Evolutionary conservation across 352 stramenopile genomes (phyloP), one percentile per base, ranked within the genome.

Genomic region (Saprolegnia parasitica): DNA sequence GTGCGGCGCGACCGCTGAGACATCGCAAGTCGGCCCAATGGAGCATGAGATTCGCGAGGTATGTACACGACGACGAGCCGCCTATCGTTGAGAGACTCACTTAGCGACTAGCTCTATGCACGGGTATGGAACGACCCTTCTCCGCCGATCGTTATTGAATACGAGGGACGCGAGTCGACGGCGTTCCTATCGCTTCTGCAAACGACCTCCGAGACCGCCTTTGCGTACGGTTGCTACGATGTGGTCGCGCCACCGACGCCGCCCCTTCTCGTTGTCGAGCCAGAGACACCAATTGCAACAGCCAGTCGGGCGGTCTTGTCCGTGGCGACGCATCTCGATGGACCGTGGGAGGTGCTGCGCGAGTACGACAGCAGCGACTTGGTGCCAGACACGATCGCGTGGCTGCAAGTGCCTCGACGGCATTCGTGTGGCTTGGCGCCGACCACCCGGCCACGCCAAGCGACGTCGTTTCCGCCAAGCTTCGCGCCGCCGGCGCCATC

Each of bases 311-410:
- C 10, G 3, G 42, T 49, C 42, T 67, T 67, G 5, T 21, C 21
- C 9, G 58, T 67, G 40, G 26, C 54, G 4, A n/a, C 18, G 18
- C 9, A 37, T 6, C 16, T 55, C 10, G 58, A 54, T 40, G 58
- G 54, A 13, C 37, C 39, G 15, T 67, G 58, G 58, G 58, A 67
- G 24, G 11, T 24, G 16, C 29, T 67, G 58, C n/a, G 16, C 6
- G 58, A 67, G 6, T 67, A 67, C 58, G 58, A 67, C 58, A 67
- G 58, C 40, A 55, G 58, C n/a, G 58, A 67, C 26, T 32, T 67
- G 24, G 20, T 67, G 9, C 40, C 58, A 9, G 11, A 67, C 26
- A n/a, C n/a, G 26, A 40, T 67, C 8, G 58, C 37, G 2, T 67
- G 58, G 58, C 35, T 67, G 13, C 40, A 67, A 4, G 21, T 56